Evolutionary conservation across 2,329 filamentous ascomycete genomes (phyloP), one percentile per base, ranked within the genome.

Genomic region (Chrysoporthe cubensis): DNA sequence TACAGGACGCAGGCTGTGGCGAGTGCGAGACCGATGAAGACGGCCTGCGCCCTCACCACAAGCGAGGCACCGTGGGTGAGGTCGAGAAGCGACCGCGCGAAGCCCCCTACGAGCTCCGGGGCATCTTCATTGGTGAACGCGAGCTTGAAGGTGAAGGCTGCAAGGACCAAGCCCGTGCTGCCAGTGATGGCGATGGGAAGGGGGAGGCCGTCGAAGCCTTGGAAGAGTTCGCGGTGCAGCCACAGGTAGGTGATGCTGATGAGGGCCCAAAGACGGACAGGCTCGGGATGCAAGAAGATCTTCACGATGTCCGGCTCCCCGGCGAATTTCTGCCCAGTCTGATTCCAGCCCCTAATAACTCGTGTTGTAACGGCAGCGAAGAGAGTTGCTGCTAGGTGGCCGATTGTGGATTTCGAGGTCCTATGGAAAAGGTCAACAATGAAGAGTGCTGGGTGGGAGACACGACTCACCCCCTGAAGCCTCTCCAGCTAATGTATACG

Each of bases 241-340:
- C 89, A 84, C 18, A 87, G 76, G 76, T 97, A 97, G 1, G 90
- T 89, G 14, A 85, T 77, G 50, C 88, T 82, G 32, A 97, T 84
- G 11, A 97, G 79, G 1, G 78, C 72, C 96, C 96, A 99, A 4
- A 99, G 86, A 0, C 91, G 75, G 40, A 82, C 77, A 2, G 89
- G 88, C 66, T 92, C 85, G 0, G 85, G 81, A 18, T 85, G 81
- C 65, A 97, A 82, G 74, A 93, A 91, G 5, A 79, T 82, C 68
- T 91, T 92, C 70, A 92, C 91, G 58, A 98, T 92, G 74, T 98
- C 96, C 37, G 93, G 88, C 50, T 90, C 91, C n/a, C 94, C 94
- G 1, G 96, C 91, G 73, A 93, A 94, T 78, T 99, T 99, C 76
- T 98, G 95, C 4, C 96, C 96, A 0, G 96, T 98, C 78, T 98